Evolutionary conservation across 257 asterid species (phyloP).

Genomic region (Solanum chiquidenum): DNA sequence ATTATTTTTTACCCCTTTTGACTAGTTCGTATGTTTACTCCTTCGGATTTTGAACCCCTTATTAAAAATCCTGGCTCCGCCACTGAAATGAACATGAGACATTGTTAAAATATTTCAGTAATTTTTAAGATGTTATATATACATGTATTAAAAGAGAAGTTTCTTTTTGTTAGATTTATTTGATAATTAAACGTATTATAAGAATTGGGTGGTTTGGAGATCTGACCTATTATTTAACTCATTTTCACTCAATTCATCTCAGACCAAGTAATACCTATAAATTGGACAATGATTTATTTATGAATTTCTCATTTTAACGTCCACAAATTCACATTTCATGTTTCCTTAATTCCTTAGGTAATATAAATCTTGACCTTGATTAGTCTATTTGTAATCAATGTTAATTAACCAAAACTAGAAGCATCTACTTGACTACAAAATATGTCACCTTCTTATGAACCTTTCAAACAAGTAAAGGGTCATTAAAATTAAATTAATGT

Average conservation of each 20-base stretch:
- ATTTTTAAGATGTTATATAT: not conserved
- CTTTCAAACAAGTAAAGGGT: not conserved
- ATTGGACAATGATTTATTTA: accelerated
- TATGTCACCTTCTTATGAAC: not conserved
- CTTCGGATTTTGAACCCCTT: too few relatives aligned
- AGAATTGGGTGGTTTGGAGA: not conserved
- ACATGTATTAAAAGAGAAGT: not conserved
- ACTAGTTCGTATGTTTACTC: too few relatives aligned
- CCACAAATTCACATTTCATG: not conserved
- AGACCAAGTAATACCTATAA: not conserved
- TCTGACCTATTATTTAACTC: not conserved
- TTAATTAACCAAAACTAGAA: not conserved
- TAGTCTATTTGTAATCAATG: not conserved
- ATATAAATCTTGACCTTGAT: not conserved
- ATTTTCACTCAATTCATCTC: not conserved
- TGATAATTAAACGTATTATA: not conserved
- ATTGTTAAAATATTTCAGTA: not conserved
- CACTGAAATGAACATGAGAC: not conserved
- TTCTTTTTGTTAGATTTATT: not conserved
- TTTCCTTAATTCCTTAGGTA: not conserved
- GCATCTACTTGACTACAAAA: not conserved
- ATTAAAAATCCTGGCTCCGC: too few relatives aligned
- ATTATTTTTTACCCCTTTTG: too few relatives aligned
- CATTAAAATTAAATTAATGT: not conserved
- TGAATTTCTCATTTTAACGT: not conserved